phyloP scores from a whole-genome alignment of 2,329 filamentous ascomycete species.

The Penicillium sp. region DNA sequence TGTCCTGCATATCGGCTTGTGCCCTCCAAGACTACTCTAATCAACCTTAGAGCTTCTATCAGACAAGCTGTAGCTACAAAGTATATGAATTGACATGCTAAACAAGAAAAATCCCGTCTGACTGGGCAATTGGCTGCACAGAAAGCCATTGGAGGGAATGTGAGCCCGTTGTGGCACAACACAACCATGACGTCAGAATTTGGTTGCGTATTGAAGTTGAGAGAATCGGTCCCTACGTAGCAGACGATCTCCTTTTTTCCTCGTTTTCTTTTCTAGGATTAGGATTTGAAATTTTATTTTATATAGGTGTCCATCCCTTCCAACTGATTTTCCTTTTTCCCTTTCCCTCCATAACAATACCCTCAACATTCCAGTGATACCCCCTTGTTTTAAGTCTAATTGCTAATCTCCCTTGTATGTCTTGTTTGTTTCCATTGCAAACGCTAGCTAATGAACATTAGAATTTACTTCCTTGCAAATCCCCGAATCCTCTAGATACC shows the following conservation, averaged over 20 bases:
- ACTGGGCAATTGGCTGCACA: neutral
- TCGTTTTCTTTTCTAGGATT: neutral
- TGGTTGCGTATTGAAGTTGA: constrained; percentile 6
- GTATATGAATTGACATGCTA: neutral
- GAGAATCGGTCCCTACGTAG: neutral
- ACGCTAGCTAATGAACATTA: constrained; percentile 3
- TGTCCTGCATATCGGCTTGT: neutral
- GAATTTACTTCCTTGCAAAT: neutral
- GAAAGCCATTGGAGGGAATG: constrained; percentile 7
- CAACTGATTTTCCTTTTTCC: neutral
- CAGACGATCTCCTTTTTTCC: neutral
- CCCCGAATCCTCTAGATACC: neutral
- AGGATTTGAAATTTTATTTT: neutral
- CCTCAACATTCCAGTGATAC: constrained; percentile 28
- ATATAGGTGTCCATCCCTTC: neutral
- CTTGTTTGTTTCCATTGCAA: constrained; percentile 15
- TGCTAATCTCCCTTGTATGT: constrained; percentile 15
- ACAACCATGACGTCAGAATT: constrained; percentile 12
- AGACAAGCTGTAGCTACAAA: neutral
- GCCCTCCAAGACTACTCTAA: no score
- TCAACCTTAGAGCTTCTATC: no score
- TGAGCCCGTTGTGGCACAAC: constrained; percentile 3
- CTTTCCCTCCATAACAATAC: constrained; percentile 8
- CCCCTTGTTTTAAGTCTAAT: constrained; percentile 19
- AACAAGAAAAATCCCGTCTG: neutral